Conservation (phyloP, 352 stramenopile genomes). For the Phytophthora tentaculata region DNA sequence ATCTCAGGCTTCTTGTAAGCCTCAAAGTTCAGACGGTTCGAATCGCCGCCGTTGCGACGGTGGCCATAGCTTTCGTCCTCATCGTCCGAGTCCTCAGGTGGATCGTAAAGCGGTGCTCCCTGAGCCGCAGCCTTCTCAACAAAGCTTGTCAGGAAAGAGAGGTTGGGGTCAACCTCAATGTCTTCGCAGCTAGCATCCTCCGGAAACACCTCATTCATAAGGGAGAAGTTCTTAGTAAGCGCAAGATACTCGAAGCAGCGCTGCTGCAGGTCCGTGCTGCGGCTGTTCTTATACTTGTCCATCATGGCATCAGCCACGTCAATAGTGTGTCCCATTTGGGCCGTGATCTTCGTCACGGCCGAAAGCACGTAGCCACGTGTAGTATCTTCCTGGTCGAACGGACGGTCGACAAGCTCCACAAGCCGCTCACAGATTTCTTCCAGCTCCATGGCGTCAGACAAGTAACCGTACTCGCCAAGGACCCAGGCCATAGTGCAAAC, state of each 20-base stretch:
- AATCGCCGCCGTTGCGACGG: constrained; percentile 50
- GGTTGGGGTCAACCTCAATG: constrained; percentile 95
- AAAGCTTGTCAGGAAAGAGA: constrained; percentile 96
- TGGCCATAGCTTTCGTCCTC: constrained; percentile 89
- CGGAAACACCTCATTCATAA: constrained; percentile 95
- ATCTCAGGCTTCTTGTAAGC: constrained; percentile 92
- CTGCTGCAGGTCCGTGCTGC: constrained; percentile 97
- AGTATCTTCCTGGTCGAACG: constrained; percentile 87
- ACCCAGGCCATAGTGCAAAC: constrained; percentile 99
- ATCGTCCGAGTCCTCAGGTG: constrained; percentile 96
- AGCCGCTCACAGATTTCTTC: constrained; percentile 96
- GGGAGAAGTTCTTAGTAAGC: constrained; percentile 91
- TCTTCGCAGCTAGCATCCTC: constrained; percentile 97
- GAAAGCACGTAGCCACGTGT: constrained; percentile 96
- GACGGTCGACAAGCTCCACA: constrained; percentile 92
- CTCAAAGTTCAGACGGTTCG: constrained; percentile 87
- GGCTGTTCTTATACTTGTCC: constrained; percentile 96
- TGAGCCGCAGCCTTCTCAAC: constrained; percentile 93
- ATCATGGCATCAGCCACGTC: constrained; percentile 94
- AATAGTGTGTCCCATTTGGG: constrained; percentile 93
- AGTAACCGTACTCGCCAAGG: constrained; percentile 99
- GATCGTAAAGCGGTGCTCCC: constrained; percentile 94
- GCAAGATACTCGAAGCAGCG: constrained; percentile 98
- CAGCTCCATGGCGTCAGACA: constrained; percentile 93
- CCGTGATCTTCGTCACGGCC: constrained; percentile 98